These are phyloP conservation scores for Amyloporia xantha DNA, from an alignment of 768 basidiomycete species.

Conservation along the genomic window DNA sequence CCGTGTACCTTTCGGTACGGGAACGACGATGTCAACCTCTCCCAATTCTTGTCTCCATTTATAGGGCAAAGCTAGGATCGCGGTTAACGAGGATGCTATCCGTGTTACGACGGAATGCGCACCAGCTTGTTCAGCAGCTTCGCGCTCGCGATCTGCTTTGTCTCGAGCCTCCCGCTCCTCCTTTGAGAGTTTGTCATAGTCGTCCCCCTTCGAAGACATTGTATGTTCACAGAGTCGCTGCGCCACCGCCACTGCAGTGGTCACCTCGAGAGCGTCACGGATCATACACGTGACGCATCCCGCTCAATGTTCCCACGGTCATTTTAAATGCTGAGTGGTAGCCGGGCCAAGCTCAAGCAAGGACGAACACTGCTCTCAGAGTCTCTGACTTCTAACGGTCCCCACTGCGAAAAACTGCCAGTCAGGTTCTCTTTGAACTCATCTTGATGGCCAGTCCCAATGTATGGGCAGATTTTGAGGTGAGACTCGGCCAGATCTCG, in stretches of 20 bases:
- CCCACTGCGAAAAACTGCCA: too few relatives aligned
- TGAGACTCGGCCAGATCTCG: slow-evolving; percentile 27
- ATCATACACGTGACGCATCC: neutral
- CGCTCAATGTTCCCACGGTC: slow-evolving; percentile 7
- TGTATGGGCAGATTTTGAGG: slow-evolving; percentile 72
- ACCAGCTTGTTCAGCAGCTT: slow-evolving; percentile 83
- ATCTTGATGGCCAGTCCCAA: slow-evolving; percentile 51
- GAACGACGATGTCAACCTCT: slow-evolving; percentile 77
- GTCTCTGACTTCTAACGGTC: too few relatives aligned
- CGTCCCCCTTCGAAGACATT: slow-evolving; percentile 36
- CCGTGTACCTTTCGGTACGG: slow-evolving; percentile 84
- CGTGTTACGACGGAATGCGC: slow-evolving; percentile 15
- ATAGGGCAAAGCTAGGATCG: slow-evolving; percentile 72
- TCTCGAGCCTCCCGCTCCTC: slow-evolving; percentile 75
- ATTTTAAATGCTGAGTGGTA: slow-evolving; percentile 3
- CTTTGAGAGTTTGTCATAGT: slow-evolving; percentile 69
- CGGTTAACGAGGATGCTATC: slow-evolving; percentile 14
- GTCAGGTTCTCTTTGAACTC: too few relatives aligned
- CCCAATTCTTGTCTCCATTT: slow-evolving; percentile 85
- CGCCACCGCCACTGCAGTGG: neutral
- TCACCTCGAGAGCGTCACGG: neutral
- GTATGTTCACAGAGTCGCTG: slow-evolving; percentile 3
- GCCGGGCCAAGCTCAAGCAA: slow-evolving; percentile 5
- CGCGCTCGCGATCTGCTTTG: slow-evolving; percentile 57
- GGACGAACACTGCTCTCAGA: too few relatives aligned